These are phyloP conservation scores for Yamadazyma buinensis DNA, from an alignment of 1,139 yeast species.

Conservation along the genomic window DNA sequence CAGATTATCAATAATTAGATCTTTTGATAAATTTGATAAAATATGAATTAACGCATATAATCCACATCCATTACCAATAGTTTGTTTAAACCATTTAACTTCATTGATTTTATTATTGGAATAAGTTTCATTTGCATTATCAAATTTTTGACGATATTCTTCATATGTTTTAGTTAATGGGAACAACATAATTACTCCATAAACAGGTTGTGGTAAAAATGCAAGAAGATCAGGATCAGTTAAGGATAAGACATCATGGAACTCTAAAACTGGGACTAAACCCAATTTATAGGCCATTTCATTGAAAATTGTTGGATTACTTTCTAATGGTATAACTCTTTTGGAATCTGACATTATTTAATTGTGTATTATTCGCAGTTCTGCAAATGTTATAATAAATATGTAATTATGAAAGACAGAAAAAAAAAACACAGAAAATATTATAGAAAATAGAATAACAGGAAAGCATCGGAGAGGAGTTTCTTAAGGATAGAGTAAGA, in stretches of 20 bases:
- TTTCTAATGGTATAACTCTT: slow-evolving; percentile 79
- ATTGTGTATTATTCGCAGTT: too few relatives aligned
- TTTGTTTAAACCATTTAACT: slow-evolving; percentile 70
- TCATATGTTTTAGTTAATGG: slow-evolving; percentile 72
- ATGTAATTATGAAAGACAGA: too few relatives aligned
- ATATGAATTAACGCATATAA: slow-evolving; percentile 83
- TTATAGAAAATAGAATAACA: too few relatives aligned
- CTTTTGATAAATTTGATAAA: slow-evolving; percentile 57
- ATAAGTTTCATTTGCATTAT: slow-evolving; percentile 17
- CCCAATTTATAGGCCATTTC: slow-evolving; percentile 68
- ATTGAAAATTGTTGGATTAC: slow-evolving; percentile 85
- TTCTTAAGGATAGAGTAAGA: too few relatives aligned
- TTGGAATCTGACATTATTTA: slow-evolving; percentile 7
- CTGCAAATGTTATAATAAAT: too few relatives aligned
- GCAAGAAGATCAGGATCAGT: slow-evolving; percentile 75
- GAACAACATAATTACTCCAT: slow-evolving; percentile 71
- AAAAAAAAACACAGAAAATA: too few relatives aligned
- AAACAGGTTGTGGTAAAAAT: slow-evolving; percentile 77
- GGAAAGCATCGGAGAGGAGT: too few relatives aligned
- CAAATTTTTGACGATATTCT: slow-evolving; percentile 35
- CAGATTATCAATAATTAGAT: slow-evolving; percentile 36
- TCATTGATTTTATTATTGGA: slow-evolving; percentile 14
- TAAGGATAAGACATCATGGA: slow-evolving; percentile 80
- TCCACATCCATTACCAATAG: slow-evolving; percentile 90
- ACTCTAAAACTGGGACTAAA: slow-evolving; percentile 53